Percentiles rank a stretch among this genome's conserved stretches.
These are phyloP conservation scores for Trematosphaeria pertusa DNA, from an alignment of 2,329 filamentous ascomycete species.

Conservation along the genomic window DNA sequence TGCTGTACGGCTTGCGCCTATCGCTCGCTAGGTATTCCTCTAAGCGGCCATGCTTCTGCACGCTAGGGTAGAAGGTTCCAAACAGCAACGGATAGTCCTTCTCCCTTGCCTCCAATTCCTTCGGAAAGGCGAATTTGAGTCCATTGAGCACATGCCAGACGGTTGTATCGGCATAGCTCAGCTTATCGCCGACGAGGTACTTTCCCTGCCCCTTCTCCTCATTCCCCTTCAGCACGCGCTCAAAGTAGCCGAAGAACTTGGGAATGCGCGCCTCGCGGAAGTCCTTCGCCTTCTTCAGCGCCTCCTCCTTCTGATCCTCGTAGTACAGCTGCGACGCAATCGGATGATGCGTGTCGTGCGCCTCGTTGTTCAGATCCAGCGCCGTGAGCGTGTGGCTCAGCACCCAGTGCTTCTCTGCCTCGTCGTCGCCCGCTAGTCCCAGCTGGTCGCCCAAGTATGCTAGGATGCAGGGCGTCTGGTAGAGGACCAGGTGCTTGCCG, in stretches of 20 bases:
- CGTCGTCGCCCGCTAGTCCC: slow-evolving; percentile 61
- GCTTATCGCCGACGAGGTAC: slow-evolving; percentile 69
- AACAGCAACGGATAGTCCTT: slow-evolving; percentile 69
- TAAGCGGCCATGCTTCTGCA: slow-evolving; percentile 69
- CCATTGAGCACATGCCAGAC: slow-evolving; percentile 70
- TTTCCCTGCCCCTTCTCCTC: slow-evolving; percentile 63
- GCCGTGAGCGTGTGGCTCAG: slow-evolving; percentile 72
- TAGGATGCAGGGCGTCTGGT: slow-evolving; percentile 76
- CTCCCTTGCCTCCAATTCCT: slow-evolving; percentile 64
- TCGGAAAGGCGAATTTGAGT: slow-evolving; percentile 72
- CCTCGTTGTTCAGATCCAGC: slow-evolving; percentile 74
- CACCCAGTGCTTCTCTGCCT: slow-evolving; percentile 62
- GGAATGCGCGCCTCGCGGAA: slow-evolving; percentile 70
- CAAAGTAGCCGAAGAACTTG: slow-evolving; percentile 75
- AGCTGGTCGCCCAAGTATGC: slow-evolving; percentile 70
- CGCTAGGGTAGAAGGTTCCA: slow-evolving; percentile 64
- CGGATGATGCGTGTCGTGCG: slow-evolving; percentile 80
- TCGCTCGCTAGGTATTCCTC: slow-evolving; percentile 73
- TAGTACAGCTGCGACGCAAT: slow-evolving; percentile 67
- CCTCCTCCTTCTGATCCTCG: slow-evolving; percentile 76
- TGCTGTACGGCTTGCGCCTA: slow-evolving; percentile 65
- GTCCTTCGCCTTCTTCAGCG: slow-evolving; percentile 62
- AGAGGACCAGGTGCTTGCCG: slow-evolving; percentile 65
- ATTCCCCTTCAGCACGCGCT: slow-evolving; percentile 68
- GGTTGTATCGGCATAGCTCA: slow-evolving; percentile 77